phyloP scores from a whole-genome alignment of 2,329 filamentous ascomycete genomes.

The Colletotrichum paranaense region DNA sequence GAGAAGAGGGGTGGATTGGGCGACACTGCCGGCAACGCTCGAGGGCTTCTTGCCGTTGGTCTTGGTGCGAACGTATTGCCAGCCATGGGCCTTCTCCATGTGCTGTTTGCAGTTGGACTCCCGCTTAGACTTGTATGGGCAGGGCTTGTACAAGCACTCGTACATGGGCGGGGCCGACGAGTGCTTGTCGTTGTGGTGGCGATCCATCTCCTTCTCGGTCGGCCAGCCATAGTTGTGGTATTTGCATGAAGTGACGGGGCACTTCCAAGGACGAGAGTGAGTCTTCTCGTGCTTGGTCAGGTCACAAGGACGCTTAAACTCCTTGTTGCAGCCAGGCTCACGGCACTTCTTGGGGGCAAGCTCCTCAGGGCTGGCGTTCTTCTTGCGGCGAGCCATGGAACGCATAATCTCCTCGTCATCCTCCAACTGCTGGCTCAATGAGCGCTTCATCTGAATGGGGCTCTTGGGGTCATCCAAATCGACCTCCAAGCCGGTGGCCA shows the following conservation, averaged over 20 bases:
- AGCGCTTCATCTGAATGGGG: constrained; percentile 71
- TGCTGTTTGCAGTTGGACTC: constrained; percentile 98
- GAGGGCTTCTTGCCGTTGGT: constrained; percentile 79
- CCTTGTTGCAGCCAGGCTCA: constrained; percentile 82
- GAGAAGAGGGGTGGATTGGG: constrained; percentile 68
- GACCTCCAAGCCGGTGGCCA: constrained; percentile 76
- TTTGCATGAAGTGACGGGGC: constrained; percentile 83
- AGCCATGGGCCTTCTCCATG: constrained; percentile 96
- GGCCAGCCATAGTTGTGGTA: constrained; percentile 93
- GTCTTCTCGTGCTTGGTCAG: constrained; percentile 99
- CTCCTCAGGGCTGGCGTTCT: constrained; percentile 88
- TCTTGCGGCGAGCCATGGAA: constrained; percentile 96
- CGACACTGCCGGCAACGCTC: constrained; percentile 57
- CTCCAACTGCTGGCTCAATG: constrained; percentile 75
- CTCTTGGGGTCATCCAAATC: constrained; percentile 62
- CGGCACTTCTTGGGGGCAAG: constrained; percentile 83
- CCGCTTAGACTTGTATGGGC: constrained; percentile 94
- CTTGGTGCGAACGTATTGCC: constrained; percentile 92
- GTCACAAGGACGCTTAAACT: constrained; percentile 97
- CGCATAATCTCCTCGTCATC: constrained; percentile 87
- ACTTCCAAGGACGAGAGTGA: constrained; percentile 97
- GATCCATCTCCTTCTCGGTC: constrained; percentile 96
- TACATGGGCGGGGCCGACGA: constrained; percentile 82
- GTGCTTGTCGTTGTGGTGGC: constrained; percentile 97
- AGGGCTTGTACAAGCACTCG: constrained; percentile 84